phyloP scores from a whole-genome alignment of 2,329 filamentous ascomycete genomes.

The Diaporthe destruens region DNA sequence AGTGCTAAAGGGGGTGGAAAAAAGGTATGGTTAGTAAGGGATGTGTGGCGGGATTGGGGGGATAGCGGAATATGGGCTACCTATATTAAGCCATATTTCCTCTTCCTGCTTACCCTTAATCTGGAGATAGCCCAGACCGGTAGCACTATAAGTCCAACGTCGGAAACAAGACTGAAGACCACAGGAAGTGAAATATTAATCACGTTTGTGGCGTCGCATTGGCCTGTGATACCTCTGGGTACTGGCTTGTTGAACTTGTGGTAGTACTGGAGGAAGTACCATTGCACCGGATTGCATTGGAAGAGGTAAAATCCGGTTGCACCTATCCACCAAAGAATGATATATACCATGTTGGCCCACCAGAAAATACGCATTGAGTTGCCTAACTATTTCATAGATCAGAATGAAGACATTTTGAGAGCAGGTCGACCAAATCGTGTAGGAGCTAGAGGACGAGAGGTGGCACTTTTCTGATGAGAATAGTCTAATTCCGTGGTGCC shows the following conservation, averaged over 20 bases:
- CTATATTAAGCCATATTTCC: conserved; percentile 6
- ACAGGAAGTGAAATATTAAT: conserved; percentile 3
- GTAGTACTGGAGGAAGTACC: conserved; percentile 15
- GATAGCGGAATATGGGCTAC: too few relatives aligned
- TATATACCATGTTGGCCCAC: conserved; percentile 5
- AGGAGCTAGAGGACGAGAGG: neutral
- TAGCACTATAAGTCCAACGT: conserved; percentile 1
- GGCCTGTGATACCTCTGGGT: conserved; percentile 1
- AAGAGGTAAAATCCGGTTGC: conserved; percentile 11
- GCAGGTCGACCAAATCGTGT: too few relatives aligned
- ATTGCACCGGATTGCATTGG: conserved; percentile 14
- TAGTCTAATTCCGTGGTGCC: too few relatives aligned
- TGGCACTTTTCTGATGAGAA: neutral
- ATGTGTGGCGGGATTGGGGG: too few relatives aligned
- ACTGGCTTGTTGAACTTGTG: neutral
- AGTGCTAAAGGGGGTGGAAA: too few relatives aligned
- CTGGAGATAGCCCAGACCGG: conserved; percentile 10
- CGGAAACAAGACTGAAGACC: conserved; percentile 8
- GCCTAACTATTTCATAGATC: neutral
- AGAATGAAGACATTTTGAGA: neutral
- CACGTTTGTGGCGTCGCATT: conserved; percentile 14
- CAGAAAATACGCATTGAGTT: conserved; percentile 5
- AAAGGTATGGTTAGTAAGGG: too few relatives aligned
- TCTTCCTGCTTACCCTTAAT: neutral
- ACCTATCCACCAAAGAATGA: conserved; percentile 20